Percentiles rank a stretch among this genome's conserved stretches.
Conservation (phyloP, 345 rosid genomes). For the Salix purpurea region DNA sequence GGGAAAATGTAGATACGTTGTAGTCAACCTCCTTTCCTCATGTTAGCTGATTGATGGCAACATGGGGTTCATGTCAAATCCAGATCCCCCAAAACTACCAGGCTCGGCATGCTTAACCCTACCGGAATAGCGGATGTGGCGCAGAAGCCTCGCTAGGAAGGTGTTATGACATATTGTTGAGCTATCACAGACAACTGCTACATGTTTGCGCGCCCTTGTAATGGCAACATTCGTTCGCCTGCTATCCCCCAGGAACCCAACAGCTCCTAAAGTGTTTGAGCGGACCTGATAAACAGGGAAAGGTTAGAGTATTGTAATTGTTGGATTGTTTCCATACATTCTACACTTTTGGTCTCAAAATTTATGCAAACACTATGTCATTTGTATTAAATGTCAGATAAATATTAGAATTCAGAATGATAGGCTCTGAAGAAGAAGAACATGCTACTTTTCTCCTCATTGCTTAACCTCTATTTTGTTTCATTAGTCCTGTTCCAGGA, state of each 20-base stretch:
- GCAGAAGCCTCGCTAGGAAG: conserved; percentile 82
- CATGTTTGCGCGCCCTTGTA: conserved; percentile 82
- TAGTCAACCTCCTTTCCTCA: background rate
- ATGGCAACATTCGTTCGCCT: conserved; percentile 89
- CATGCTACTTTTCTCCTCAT: too few species aligned
- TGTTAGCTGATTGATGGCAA: conserved; percentile 65
- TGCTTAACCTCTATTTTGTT: too few species aligned
- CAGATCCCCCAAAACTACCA: conserved; percentile 70
- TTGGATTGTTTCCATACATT: too few species aligned
- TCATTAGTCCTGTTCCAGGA: too few species aligned
- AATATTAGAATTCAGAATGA: too few species aligned
- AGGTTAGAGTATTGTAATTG: background rate
- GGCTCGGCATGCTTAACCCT: conserved; percentile 85
- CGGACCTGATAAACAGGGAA: conserved; percentile 52
- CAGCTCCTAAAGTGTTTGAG: conserved; percentile 80
- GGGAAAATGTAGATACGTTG: background rate
- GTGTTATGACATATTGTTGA: conserved; percentile 90
- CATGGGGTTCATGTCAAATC: conserved; percentile 89
- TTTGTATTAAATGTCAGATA: too few species aligned
- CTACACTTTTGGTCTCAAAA: too few species aligned
- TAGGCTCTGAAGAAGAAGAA: too few species aligned
- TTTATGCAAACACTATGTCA: too few species aligned
- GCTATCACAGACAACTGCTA: conserved; percentile 91
- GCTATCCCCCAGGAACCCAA: conserved; percentile 89
- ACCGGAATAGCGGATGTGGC: conserved; percentile 84